Percentiles rank a stretch among this genome's conserved stretches.
Evolutionary conservation across 805 yeast species (phyloP).

Genomic region (Saccharomycopsis sp.): DNA sequence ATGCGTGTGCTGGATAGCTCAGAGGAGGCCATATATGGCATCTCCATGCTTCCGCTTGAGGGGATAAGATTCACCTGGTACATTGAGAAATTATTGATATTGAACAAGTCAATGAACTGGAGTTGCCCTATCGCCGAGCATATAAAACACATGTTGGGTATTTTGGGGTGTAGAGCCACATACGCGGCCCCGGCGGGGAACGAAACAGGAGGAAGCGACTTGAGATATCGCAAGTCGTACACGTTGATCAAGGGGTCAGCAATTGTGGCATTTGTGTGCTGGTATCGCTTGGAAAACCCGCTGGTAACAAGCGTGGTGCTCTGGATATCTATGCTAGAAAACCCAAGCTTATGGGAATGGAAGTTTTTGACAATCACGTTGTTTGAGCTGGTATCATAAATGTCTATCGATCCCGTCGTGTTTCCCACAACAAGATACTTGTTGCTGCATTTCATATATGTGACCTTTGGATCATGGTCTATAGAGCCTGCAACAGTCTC

Average conservation of each 20-base stretch:
- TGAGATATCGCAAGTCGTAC: conserved; percentile 69
- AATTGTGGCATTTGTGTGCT: conserved; percentile 32
- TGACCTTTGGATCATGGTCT: conserved; percentile 39
- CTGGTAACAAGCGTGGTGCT: conserved; percentile 71
- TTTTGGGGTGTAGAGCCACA: conserved; percentile 78
- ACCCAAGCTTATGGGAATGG: conserved; percentile 51
- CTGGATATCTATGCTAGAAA: conserved; percentile 58
- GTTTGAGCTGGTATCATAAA: conserved; percentile 50
- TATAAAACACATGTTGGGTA: conserved; percentile 69
- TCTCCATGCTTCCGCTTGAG: conserved; percentile 27
- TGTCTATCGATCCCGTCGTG: conserved; percentile 53
- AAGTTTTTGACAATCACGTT: conserved; percentile 44
- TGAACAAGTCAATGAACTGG: conserved; percentile 76
- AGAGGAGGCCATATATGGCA: conserved; percentile 31
- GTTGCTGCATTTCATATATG: conserved; percentile 42
- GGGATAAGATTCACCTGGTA: conserved; percentile 56
- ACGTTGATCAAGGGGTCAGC: conserved; percentile 80
- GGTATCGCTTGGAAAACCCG: conserved; percentile 66
- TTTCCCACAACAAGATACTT: conserved; percentile 55
- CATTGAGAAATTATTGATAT: conserved; percentile 60
- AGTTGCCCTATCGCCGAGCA: conserved; percentile 76
- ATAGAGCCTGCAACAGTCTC: conserved; percentile 32
- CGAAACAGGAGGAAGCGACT: conserved; percentile 70
- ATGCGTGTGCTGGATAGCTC: neutral
- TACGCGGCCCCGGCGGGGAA: conserved; percentile 88